These are phyloP conservation scores for Fusarium mexicanum DNA, from an alignment of 2,329 filamentous ascomycete species.

Conservation along the genomic window DNA sequence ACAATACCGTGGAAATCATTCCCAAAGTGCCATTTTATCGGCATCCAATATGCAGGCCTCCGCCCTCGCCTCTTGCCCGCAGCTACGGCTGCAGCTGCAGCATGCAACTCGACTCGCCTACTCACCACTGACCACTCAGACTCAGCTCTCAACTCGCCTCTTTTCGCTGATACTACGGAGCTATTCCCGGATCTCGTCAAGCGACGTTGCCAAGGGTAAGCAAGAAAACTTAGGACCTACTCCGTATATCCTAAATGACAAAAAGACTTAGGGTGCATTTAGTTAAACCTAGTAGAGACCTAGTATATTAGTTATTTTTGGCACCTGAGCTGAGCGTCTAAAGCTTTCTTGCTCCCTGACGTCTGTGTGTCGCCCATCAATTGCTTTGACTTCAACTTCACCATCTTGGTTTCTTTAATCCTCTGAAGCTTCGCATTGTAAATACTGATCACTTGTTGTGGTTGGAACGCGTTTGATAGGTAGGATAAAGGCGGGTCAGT, in stretches of 20 bases:
- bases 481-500: not conserved
- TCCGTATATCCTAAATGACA: too few species aligned
- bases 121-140: not conserved
- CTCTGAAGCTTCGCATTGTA: not conserved
- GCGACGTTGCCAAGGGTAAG: conserved; percentile 6
- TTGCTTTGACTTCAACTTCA: conserved; percentile 1
- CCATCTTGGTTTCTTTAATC: not conserved
- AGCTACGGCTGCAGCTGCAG: conserved; percentile 16
- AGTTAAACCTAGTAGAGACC: not conserved
- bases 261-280: not conserved
- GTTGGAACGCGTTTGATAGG: not conserved
- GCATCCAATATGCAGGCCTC: conserved; percentile 36
- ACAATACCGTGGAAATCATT: conserved; percentile 15
- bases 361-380: conserved; percentile 2
- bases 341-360: not conserved
- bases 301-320: not conserved
- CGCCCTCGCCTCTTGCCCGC: conserved; percentile 31
- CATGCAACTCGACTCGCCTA: conserved; percentile 28
- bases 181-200: conserved; percentile 23
- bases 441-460: too few species aligned
- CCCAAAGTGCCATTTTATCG: conserved; percentile 26
- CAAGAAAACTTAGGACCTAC: not conserved
- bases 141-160: conserved; percentile 8
- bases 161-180: conserved; percentile 17
- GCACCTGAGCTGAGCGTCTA: not conserved